Evolutionary conservation across 2,329 filamentous ascomycete genomes (phyloP).

Genomic region (Neopestalotiopsis sp.): DNA sequence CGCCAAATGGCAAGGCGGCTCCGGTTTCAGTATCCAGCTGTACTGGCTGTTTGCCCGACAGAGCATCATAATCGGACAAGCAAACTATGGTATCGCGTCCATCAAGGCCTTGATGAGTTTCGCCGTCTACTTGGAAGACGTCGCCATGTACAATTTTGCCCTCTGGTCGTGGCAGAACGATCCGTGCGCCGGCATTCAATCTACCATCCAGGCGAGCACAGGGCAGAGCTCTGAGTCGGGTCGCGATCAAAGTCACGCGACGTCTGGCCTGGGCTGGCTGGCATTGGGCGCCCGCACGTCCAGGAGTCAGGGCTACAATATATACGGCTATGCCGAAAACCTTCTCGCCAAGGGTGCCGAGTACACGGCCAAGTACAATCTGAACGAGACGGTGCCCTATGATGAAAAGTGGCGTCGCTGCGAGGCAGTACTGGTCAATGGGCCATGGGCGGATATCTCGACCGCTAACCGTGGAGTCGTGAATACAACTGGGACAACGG

Average conservation of each 20-base stretch:
- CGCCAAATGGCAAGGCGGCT: slow-evolving; percentile 38
- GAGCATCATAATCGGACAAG: slow-evolving; percentile 44
- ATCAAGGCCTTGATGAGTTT: slow-evolving; percentile 45
- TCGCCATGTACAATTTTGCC: slow-evolving; percentile 46
- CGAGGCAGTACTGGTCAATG: slow-evolving; percentile 45
- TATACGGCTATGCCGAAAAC: slow-evolving; percentile 38
- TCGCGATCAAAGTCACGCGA: slow-evolving; percentile 42
- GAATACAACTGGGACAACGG: no score
- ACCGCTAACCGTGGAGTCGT: background rate
- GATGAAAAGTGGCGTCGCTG: slow-evolving; percentile 43
- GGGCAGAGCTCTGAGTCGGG: slow-evolving; percentile 44
- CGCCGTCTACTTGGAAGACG: slow-evolving; percentile 47
- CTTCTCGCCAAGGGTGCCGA: slow-evolving; percentile 42
- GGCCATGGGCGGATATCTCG: slow-evolving; percentile 36
- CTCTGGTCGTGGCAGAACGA: slow-evolving; percentile 42
- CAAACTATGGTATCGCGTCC: slow-evolving; percentile 48
- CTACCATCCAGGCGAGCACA: slow-evolving; percentile 36
- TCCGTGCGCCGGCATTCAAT: slow-evolving; percentile 40
- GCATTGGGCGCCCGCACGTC: slow-evolving; percentile 39
- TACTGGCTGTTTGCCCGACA: slow-evolving; percentile 48
- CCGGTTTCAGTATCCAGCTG: slow-evolving; percentile 44
- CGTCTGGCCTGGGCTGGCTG: slow-evolving; percentile 40
- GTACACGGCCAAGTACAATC: slow-evolving; percentile 45
- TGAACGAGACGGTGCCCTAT: slow-evolving; percentile 40
- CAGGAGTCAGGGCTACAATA: slow-evolving; percentile 42